Evolutionary conservation across 2,329 filamentous ascomycete genomes (phyloP), one percentile per base, ranked within the genome.

Genomic region (Pseudogymnoascus sp.): DNA sequence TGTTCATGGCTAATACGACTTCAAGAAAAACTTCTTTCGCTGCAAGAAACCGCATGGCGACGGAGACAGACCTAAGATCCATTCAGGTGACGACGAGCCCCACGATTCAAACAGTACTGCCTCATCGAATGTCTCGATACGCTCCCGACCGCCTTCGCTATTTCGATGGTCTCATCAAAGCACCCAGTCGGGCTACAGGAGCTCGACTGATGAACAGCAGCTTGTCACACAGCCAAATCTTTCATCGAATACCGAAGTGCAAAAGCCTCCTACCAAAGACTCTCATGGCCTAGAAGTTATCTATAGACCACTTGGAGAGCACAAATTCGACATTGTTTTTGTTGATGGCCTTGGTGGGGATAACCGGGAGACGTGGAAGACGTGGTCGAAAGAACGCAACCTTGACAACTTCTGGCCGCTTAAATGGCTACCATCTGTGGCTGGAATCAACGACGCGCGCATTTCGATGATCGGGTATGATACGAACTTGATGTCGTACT

Each of bases 261-360:
- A 11, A 42, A 42, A 22, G 22, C 8, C 19, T 5, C n/a, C 9
- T 9, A 22, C 9, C 39, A 42, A 12, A 23, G 49, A 55, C 16
- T 23, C 49, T 9, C 9, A 30, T 30, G 23, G 49, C 14, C 49
- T 55, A 28, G 11, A n/a, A 28, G 22, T 55, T n/a, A 9, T 30
- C 49, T 30, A 55, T 55, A 28, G 6, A 30, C 49, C 49, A 9
- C 25, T 12, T 28, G 30, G 49, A 28, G 49, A 35, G 16, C n/a
- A 52, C 45, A 25, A 52, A 12, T 30, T 67, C 14, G 68, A 70
- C 41, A 63, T 69, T 23, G 67, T 77, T n/a, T 77, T 77, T 61
- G 68, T 77, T 6, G 75, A 78, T 62, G 76, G 76, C 0, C 71
- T 77, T 2, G 72, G 72, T 4, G 75, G 75, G 12, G 71, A 71